Conservation (phyloP, 352 stramenopile species). For the Elongisporangium undulatum region DNA sequence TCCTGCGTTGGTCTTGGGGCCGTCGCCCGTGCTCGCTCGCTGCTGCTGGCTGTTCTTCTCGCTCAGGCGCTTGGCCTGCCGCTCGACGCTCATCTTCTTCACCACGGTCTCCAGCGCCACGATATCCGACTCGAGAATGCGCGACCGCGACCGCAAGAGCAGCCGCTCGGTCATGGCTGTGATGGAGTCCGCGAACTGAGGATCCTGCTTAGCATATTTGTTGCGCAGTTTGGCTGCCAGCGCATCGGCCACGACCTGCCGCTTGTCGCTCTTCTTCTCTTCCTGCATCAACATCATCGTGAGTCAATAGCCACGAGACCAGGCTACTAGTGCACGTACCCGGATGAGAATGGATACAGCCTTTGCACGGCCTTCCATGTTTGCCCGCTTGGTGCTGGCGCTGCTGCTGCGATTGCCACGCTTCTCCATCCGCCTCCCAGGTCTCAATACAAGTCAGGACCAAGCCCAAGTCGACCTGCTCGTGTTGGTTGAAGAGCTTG, state of each 20-base stretch:
- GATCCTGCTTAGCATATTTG: constrained; percentile 63
- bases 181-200: constrained; percentile 50
- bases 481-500: not conserved
- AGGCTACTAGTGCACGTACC: constrained; percentile 4
- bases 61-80: constrained; percentile 14
- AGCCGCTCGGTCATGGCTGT: constrained; percentile 44
- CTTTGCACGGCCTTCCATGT: constrained; percentile 17
- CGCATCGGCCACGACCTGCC: constrained; percentile 47
- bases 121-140: constrained; percentile 54
- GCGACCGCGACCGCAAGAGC: constrained; percentile 42
- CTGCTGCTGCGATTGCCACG: constrained; percentile 12
- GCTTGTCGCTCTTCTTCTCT: constrained; percentile 59
- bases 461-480: not conserved
- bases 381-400: constrained; percentile 9
- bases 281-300: constrained; percentile 19
- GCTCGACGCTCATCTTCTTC: constrained; percentile 60
- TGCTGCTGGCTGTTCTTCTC: constrained; percentile 5
- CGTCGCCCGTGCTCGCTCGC: constrained; percentile 5
- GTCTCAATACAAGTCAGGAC: not conserved
- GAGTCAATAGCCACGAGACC: not conserved
- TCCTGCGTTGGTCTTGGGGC: constrained; percentile 12
- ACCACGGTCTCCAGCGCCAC: constrained; percentile 54
- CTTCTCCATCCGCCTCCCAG: constrained; percentile 14
- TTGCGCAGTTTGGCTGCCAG: constrained; percentile 34
- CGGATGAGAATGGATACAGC: constrained; percentile 30